A percentile compares a stretch with the other conserved stretches of the same genome.
Evolutionary conservation across 2,329 filamentous ascomycete species (phyloP).

Genomic region (Dactylellina parvicollis): DNA sequence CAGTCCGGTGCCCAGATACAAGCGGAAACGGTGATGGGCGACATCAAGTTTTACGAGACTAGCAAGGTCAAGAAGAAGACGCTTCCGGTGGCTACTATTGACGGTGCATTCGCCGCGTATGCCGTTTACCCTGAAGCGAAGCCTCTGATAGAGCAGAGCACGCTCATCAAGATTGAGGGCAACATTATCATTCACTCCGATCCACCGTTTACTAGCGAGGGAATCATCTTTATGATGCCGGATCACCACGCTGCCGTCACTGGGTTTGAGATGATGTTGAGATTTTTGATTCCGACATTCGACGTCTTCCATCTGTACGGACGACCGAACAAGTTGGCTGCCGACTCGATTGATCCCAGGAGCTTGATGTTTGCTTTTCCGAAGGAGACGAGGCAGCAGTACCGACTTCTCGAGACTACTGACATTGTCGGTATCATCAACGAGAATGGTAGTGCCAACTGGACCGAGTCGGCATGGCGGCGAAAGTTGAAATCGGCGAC

Average conservation of each 20-base stretch:
- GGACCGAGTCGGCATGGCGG: slow-evolving; percentile 90
- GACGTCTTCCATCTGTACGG: slow-evolving; percentile 93
- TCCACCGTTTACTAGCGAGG: slow-evolving; percentile 81
- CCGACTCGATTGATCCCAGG: slow-evolving; percentile 83
- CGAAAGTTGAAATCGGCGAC: slow-evolving; percentile 85
- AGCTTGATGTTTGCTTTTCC: slow-evolving; percentile 99
- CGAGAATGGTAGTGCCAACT: slow-evolving; percentile 77
- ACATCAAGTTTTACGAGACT: slow-evolving; percentile 90
- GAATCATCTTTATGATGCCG: slow-evolving; percentile 98
- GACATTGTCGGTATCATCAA: slow-evolving; percentile 85
- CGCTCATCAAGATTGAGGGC: slow-evolving; percentile 91
- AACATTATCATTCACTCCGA: slow-evolving; percentile 85
- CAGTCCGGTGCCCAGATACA: slow-evolving; percentile 81
- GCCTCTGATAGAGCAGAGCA: slow-evolving; percentile 91
- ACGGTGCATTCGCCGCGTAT: slow-evolving; percentile 89
- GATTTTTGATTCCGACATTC: slow-evolving; percentile 91
- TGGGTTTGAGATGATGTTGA: slow-evolving; percentile 93
- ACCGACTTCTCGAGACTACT: slow-evolving; percentile 88
- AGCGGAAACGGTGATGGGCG: slow-evolving; percentile 76
- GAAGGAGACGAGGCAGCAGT: slow-evolving; percentile 73
- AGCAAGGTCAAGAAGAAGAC: slow-evolving; percentile 92
- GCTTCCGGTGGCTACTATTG: slow-evolving; percentile 88
- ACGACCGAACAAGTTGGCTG: slow-evolving; percentile 83
- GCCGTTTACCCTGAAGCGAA: slow-evolving; percentile 96
- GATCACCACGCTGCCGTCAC: slow-evolving; percentile 90